phyloP scores from a whole-genome alignment of 129 eudicot genomes.

The Centella asiatica region DNA sequence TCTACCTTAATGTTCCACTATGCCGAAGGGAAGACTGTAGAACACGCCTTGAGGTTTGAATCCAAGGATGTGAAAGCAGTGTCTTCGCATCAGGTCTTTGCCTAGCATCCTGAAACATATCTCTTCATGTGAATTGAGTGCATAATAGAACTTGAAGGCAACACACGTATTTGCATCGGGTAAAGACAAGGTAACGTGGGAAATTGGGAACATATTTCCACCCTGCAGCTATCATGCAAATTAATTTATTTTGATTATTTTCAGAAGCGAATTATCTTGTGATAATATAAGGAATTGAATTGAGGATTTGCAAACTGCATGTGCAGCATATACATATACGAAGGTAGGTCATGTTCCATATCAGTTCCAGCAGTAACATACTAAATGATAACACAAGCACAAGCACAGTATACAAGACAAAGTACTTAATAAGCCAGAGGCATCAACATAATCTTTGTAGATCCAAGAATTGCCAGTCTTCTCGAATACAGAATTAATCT shows the following conservation, averaged over 20 bases:
- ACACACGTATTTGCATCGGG: neutral
- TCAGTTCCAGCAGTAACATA: neutral
- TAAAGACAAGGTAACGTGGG: neutral
- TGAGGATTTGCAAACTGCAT: neutral
- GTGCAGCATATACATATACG: neutral
- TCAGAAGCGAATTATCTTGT: neutral
- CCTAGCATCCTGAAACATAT: conserved; percentile 80
- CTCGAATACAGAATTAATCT: too few relatives aligned
- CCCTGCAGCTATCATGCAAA: neutral
- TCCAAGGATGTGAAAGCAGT: conserved; percentile 96
- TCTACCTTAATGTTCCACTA: conserved; percentile 75
- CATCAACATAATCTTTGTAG: neutral
- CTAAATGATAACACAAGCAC: neutral
- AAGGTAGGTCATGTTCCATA: neutral
- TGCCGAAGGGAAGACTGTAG: conserved; percentile 83
- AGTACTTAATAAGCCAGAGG: neutral
- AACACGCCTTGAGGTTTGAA: conserved; percentile 87
- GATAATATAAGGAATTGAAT: neutral
- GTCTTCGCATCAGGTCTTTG: conserved; percentile 98
- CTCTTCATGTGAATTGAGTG: conserved; percentile 15
- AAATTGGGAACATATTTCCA: too few relatives aligned
- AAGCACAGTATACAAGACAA: neutral
- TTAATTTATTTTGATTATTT: neutral
- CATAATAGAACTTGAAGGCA: neutral
- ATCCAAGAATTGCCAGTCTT: neutral